phyloP scores from a whole-genome alignment of 768 basidiomycete species.

The Lactarius indigo region DNA sequence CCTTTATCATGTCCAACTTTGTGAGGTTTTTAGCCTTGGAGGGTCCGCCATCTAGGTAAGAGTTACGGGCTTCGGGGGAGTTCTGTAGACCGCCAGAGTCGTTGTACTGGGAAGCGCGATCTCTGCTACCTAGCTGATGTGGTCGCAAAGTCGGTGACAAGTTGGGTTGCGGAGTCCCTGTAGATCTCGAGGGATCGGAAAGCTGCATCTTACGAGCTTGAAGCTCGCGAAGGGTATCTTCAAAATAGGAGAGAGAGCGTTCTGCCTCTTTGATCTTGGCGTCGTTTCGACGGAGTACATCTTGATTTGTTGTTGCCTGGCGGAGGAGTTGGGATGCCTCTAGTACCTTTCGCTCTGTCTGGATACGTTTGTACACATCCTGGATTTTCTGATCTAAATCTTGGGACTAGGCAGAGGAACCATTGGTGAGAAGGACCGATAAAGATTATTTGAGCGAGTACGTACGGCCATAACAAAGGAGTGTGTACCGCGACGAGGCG shows the following conservation, averaged over 20 bases:
- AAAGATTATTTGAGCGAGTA: background rate
- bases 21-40: conserved; percentile 66
- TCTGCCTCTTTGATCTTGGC: conserved; percentile 85
- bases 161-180: conserved; percentile 10
- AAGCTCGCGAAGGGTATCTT: conserved; percentile 79
- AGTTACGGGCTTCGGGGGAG: conserved; percentile 30
- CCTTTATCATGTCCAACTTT: conserved; percentile 93
- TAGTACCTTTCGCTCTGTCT: conserved; percentile 89
- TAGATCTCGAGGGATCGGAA: conserved; percentile 51
- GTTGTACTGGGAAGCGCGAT: conserved; percentile 17
- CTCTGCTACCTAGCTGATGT: conserved; percentile 16
- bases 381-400: conserved; percentile 93
- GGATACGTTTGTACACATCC: conserved; percentile 85
- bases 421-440: conserved; percentile 12
- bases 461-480: conserved; percentile 20
- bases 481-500: conserved; percentile 12
- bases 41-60: conserved; percentile 38
- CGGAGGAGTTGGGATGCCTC: conserved; percentile 77
- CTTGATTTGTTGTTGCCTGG: conserved; percentile 80
- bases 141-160: conserved; percentile 15
- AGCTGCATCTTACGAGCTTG: conserved; percentile 70
- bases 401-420: conserved; percentile 31
- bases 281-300: conserved; percentile 78
- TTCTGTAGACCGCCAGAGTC: conserved; percentile 24
- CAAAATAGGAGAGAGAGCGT: conserved; percentile 80